Evolutionary conservation across 345 rosid species (phyloP).

Genomic region (Pistacia integerrima): DNA sequence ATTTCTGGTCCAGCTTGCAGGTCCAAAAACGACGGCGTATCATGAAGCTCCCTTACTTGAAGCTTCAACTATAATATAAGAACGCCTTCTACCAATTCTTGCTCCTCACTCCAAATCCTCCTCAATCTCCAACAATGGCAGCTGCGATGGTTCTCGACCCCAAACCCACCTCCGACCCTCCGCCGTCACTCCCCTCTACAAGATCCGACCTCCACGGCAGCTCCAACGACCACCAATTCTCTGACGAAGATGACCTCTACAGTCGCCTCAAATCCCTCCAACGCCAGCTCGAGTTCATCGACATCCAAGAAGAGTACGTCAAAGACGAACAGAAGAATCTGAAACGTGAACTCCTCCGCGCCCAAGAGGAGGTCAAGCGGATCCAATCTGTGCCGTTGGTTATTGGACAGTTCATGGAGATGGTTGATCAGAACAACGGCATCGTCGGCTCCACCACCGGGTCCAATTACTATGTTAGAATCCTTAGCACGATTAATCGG

Average conservation of each 20-base stretch:
- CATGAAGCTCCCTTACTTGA: too few relatives aligned
- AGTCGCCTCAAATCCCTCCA: conserved; percentile 73
- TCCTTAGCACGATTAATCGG: conserved; percentile 36
- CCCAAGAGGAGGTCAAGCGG: conserved; percentile 97
- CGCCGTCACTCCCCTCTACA: conserved; percentile 23
- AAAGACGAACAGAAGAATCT: conserved; percentile 97
- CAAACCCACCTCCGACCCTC: not conserved
- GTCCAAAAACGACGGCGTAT: too few relatives aligned
- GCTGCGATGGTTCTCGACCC: conserved; percentile 58
- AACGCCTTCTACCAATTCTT: not conserved
- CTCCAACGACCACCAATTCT: conserved; percentile 20
- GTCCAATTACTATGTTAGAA: conserved; percentile 65
- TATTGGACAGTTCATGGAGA: conserved; percentile 99
- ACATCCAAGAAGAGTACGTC: conserved; percentile 92
- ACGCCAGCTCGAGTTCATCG: conserved; percentile 87
- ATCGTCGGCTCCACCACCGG: conserved; percentile 99
- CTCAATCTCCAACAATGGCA: conserved; percentile 38
- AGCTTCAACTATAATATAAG: too few relatives aligned
- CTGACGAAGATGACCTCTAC: conserved; percentile 88
- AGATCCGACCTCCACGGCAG: conserved; percentile 25
- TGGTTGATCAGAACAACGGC: conserved; percentile 98
- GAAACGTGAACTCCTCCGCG: conserved; percentile 86
- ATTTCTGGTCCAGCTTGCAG: too few relatives aligned
- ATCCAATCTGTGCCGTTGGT: conserved; percentile 97
- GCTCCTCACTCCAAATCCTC: conserved; percentile 1